Evolutionary conservation across 768 basidiomycete genomes (phyloP).

Genomic region (Cyclocybe cylindracea): DNA sequence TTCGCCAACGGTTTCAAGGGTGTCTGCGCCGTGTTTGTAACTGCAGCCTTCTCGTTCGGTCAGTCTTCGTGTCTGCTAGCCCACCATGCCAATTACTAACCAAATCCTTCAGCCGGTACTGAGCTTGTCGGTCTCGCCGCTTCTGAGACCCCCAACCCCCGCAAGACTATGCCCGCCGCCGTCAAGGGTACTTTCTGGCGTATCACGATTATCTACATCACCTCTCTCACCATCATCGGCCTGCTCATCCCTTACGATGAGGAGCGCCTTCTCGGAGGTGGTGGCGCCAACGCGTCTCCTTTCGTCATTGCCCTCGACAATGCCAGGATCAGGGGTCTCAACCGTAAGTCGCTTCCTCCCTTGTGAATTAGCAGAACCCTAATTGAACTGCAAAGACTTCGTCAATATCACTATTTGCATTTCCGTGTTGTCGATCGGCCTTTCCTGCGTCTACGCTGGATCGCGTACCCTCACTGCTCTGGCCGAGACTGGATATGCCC

Average conservation of each 20-base stretch:
- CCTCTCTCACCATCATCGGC: constrained; percentile 44
- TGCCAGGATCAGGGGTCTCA: constrained; percentile 40
- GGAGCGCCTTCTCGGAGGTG: constrained; percentile 34
- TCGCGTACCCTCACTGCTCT: constrained; percentile 47
- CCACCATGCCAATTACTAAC: background rate
- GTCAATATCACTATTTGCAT: constrained; percentile 47
- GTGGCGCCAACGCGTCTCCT: constrained; percentile 44
- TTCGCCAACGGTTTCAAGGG: constrained; percentile 49
- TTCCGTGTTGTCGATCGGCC: constrained; percentile 46
- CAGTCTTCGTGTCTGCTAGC: constrained; percentile 4
- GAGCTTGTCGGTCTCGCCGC: constrained; percentile 49
- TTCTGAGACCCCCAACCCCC: constrained; percentile 47
- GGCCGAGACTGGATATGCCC: constrained; percentile 48
- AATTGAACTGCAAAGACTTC: constrained; percentile 26
- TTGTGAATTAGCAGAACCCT: background rate
- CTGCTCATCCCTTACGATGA: constrained; percentile 39
- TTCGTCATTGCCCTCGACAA: constrained; percentile 45
- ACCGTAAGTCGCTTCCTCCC: constrained; percentile 28
- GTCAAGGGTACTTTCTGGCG: constrained; percentile 53
- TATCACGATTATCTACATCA: constrained; percentile 47
- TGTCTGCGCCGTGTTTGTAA: constrained; percentile 47
- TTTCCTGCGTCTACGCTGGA: constrained; percentile 47
- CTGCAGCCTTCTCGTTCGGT: constrained; percentile 46
- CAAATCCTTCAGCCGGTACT: constrained; percentile 36
- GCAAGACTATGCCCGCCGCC: constrained; percentile 42